Percentiles rank a stretch among this genome's conserved stretches.
phyloP scores from a whole-genome alignment of 495 filamentous ascomycete genomes.

The Thermochaetoides thermophila region DNA sequence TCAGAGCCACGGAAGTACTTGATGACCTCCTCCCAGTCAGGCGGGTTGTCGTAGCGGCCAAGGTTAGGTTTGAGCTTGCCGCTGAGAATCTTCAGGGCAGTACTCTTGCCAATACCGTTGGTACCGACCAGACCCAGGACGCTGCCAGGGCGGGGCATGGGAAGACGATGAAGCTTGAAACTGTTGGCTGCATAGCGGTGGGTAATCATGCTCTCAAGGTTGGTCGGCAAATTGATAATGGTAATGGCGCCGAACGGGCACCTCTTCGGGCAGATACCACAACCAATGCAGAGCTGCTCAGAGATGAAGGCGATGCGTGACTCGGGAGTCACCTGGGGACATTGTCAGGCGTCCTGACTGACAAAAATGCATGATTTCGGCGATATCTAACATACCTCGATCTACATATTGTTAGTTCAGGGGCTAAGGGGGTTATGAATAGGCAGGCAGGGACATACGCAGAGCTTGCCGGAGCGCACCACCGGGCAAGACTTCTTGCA shows the following conservation, averaged over 20 bases:
- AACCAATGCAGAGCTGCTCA: conserved; percentile 62
- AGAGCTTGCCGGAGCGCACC: conserved; percentile 91
- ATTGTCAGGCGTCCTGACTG: conserved; percentile 6
- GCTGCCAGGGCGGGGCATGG: conserved; percentile 87
- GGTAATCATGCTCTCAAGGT: conserved; percentile 92
- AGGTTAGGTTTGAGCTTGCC: conserved; percentile 97
- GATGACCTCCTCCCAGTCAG: conserved; percentile 97
- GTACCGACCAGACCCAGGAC: conserved; percentile 96
- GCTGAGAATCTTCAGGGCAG: conserved; percentile 91
- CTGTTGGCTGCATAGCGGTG: conserved; percentile 98
- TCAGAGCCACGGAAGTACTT: conserved; percentile 97
- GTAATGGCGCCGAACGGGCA: conserved; percentile 98
- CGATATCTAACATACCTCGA: conserved; percentile 8
- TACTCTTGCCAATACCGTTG: conserved; percentile 99
- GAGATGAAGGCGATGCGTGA: conserved; percentile 98
- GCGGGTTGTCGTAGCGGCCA: conserved; percentile 86
- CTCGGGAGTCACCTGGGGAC: conserved; percentile 60
- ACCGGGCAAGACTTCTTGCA: conserved; percentile 99
- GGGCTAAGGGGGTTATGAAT: too few species aligned
- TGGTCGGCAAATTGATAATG: conserved; percentile 98
- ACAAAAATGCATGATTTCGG: too few species aligned
- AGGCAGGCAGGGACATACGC: conserved; percentile 17
- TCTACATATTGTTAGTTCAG: conserved; percentile 4
- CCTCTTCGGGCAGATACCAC: conserved; percentile 98
- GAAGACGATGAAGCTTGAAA: conserved; percentile 95